Evolutionary conservation across 148 eudicot genomes (phyloP).

Genomic region (Silene latifolia): DNA sequence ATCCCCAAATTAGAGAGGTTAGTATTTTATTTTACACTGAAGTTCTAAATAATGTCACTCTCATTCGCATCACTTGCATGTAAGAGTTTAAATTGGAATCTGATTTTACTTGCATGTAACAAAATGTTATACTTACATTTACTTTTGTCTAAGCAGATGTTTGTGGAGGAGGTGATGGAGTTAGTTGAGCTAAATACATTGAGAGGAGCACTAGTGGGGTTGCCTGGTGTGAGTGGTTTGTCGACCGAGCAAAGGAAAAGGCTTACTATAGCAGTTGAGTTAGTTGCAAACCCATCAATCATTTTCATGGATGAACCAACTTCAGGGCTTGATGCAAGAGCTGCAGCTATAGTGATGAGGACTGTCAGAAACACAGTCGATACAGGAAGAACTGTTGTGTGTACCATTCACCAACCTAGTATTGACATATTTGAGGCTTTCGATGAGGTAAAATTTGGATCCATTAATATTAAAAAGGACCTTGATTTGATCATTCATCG

Average conservation of each 20-base stretch:
- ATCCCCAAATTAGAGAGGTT: constrained; percentile 56
- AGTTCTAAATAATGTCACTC: too few species aligned
- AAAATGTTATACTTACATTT: neutral
- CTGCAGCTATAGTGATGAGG: constrained; percentile 87
- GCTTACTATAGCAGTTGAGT: constrained; percentile 74
- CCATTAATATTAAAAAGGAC: neutral
- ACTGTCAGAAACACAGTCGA: constrained; percentile 77
- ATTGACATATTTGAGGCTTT: constrained; percentile 84
- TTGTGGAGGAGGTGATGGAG: constrained; percentile 65
- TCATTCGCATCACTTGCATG: neutral
- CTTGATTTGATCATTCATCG: neutral
- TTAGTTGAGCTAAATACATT: constrained; percentile 54
- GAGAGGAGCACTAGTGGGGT: constrained; percentile 51
- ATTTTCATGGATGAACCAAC: constrained; percentile 95
- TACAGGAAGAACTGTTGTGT: constrained; percentile 83
- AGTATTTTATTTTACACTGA: neutral
- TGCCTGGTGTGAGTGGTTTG: constrained; percentile 69
- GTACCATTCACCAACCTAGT: constrained; percentile 88
- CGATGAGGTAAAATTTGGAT: constrained; percentile 49
- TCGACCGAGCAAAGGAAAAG: constrained; percentile 78
- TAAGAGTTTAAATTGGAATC: too few species aligned
- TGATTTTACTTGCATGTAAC: too few species aligned
- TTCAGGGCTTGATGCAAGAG: constrained; percentile 82
- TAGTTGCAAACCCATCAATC: constrained; percentile 81
- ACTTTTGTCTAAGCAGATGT: constrained; percentile 36